Evolutionary conservation across 1,284 basidiomycete genomes (phyloP).

Genomic region (Coriolopsis trogii): DNA sequence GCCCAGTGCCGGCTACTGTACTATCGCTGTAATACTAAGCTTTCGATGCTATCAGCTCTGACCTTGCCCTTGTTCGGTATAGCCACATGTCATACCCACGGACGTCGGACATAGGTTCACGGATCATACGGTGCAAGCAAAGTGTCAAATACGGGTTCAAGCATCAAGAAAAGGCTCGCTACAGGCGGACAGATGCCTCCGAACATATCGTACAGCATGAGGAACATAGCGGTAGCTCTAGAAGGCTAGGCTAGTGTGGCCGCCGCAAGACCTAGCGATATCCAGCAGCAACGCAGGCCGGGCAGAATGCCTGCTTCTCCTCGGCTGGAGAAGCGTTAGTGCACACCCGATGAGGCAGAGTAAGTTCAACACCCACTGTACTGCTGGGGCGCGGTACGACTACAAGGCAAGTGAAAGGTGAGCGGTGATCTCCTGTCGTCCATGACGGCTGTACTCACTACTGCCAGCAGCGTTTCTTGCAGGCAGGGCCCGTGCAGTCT

Average conservation of each 20-base stretch:
- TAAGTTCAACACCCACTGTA: slow-evolving; percentile 57
- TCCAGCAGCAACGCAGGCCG: slow-evolving; percentile 30
- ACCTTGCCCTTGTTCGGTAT: too few relatives aligned
- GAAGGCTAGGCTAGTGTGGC: background rate
- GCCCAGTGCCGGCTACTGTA: slow-evolving; percentile 8
- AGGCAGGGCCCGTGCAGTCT: slow-evolving; percentile 52
- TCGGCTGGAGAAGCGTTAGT: slow-evolving; percentile 37
- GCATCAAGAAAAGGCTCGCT: background rate
- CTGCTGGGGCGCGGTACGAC: slow-evolving; percentile 69
- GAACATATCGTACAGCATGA: slow-evolving; percentile 6
- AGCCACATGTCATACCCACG: too few relatives aligned
- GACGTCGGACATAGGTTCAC: too few relatives aligned
- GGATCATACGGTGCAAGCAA: too few relatives aligned
- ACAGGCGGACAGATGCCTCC: background rate
- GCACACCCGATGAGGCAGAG: background rate
- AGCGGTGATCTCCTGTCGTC: background rate
- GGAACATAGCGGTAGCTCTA: background rate
- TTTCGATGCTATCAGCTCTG: slow-evolving; percentile 5
- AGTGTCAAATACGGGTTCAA: too few relatives aligned
- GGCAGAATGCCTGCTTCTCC: slow-evolving; percentile 51
- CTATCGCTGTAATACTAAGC: slow-evolving; percentile 12
- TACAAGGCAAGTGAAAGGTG: slow-evolving; percentile 29
- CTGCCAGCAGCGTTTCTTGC: slow-evolving; percentile 67
- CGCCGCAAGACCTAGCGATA: background rate
- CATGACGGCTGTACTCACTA: slow-evolving; percentile 55